Percentiles rank a stretch among this genome's conserved stretches.
Evolutionary conservation across 2,329 filamentous ascomycete species (phyloP).

Genomic region (Fusarium graminum): DNA sequence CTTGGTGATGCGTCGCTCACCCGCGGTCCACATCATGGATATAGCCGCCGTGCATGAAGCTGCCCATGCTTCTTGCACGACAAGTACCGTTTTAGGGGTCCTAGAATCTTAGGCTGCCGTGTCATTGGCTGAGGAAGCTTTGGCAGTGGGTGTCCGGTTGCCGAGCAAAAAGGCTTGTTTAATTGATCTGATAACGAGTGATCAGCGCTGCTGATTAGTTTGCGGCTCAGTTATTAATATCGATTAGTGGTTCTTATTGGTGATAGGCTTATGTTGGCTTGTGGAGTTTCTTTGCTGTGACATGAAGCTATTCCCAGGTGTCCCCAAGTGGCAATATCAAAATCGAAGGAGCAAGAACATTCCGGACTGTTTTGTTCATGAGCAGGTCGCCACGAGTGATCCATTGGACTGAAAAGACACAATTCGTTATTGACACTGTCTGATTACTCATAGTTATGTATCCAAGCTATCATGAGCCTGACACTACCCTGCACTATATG

Average conservation of each 20-base stretch:
- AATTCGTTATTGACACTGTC: background rate
- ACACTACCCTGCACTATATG: too few relatives aligned
- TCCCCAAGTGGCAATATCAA: background rate
- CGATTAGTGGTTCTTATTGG: conserved; percentile 19
- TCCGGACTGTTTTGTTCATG: background rate
- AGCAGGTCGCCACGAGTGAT: background rate
- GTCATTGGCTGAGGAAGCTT: conserved; percentile 34
- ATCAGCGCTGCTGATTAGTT: conserved; percentile 30
- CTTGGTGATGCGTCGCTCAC: conserved; percentile 40
- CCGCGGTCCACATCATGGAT: conserved; percentile 44
- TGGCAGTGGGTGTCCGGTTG: conserved; percentile 20
- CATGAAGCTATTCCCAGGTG: conserved; percentile 11
- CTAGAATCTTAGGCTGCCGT: conserved; percentile 14
- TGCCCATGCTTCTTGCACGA: conserved; percentile 23
- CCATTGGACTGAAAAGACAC: background rate
- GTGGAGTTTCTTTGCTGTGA: conserved; percentile 1
- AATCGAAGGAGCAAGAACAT: conserved; percentile 1
- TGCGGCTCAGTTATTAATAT: conserved; percentile 19
- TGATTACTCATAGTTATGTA: background rate
- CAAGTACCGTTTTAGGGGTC: conserved; percentile 45
- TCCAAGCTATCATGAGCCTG: background rate
- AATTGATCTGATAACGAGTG: conserved; percentile 30
- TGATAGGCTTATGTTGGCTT: background rate
- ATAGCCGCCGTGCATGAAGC: conserved; percentile 44
- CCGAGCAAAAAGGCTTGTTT: conserved; percentile 36